Conservation (phyloP, 2,329 filamentous ascomycete species). For the Talaromyces sp. region DNA sequence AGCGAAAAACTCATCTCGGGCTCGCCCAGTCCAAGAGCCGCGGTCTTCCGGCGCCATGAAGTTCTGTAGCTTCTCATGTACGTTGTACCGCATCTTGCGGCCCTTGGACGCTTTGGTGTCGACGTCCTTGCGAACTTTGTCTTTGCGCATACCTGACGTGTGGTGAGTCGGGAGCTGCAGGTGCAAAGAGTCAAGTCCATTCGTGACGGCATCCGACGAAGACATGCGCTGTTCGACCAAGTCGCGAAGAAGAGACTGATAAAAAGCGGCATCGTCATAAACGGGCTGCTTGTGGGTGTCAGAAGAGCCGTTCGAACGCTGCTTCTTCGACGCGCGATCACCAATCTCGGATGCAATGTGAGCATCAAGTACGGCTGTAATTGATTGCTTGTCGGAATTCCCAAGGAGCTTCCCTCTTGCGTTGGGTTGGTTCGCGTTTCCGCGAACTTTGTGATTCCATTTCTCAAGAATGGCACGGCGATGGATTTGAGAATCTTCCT, state of each 20-base stretch:
- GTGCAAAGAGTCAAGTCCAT: slow-evolving; percentile 40
- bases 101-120: slow-evolving; percentile 96
- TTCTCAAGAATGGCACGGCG: slow-evolving; percentile 75
- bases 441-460: slow-evolving; percentile 78
- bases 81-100: slow-evolving; percentile 85
- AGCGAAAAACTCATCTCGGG: slow-evolving; percentile 71
- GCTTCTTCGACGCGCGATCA: slow-evolving; percentile 28
- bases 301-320: slow-evolving; percentile 18
- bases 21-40: slow-evolving; percentile 71
- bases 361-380: slow-evolving; percentile 40
- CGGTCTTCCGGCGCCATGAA: slow-evolving; percentile 93
- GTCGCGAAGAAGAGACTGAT: slow-evolving; percentile 86
- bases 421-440: slow-evolving; percentile 47
- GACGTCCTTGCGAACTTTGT: slow-evolving; percentile 73
- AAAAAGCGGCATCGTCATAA: slow-evolving; percentile 94
- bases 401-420: slow-evolving; percentile 58
- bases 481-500: slow-evolving; percentile 54
- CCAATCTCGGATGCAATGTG: slow-evolving; percentile 38
- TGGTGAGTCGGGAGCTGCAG: slow-evolving; percentile 33
- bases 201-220: slow-evolving; percentile 47
- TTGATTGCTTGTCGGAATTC: slow-evolving; percentile 48
- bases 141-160: slow-evolving; percentile 40
- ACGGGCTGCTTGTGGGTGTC: slow-evolving; percentile 47
- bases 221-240: slow-evolving; percentile 83
- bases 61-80: slow-evolving; percentile 95